phyloP scores from a whole-genome alignment of 176 grass and related monocot genomes.

The Phragmites australis region DNA sequence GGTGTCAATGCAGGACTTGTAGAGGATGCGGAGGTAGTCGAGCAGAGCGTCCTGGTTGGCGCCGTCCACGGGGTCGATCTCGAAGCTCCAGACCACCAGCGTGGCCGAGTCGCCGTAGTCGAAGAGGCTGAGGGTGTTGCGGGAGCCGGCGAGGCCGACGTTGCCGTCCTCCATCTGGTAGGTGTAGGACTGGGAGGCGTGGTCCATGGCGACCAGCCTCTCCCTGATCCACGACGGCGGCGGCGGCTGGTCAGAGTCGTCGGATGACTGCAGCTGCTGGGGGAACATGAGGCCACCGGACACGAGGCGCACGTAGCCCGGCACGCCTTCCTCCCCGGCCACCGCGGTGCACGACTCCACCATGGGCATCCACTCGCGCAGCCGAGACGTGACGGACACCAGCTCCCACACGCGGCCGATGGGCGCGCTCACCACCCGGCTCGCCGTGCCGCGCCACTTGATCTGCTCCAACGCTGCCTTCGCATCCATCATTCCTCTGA shows the following conservation, averaged over 20 bases:
- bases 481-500: no score
- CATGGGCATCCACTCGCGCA: conserved; percentile 24
- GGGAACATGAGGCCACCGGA: conserved; percentile 9
- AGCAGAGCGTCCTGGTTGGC: conserved; percentile 20
- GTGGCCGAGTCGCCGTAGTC: neutral
- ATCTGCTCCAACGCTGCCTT: no score
- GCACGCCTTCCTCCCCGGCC: neutral
- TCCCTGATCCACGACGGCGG: conserved; percentile 16
- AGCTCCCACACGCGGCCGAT: neutral
- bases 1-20: conserved; percentile 24
- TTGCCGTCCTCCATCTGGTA: conserved; percentile 30
- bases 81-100: conserved; percentile 11
- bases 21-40: conserved; percentile 26
- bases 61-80: conserved; percentile 14
- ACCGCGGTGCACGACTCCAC: conserved; percentile 6
- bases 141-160: conserved; percentile 13
- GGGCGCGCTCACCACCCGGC: conserved; percentile 19
- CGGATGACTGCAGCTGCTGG: neutral
- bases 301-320: neutral
- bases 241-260: no score
- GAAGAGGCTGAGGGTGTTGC: conserved; percentile 16
- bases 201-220: conserved; percentile 4
- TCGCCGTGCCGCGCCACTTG: conserved; percentile 15
- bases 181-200: neutral
- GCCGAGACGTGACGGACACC: neutral